Base-by-base conservation (phyloP, 257 asterid species). In the Paraleonurus japonicus region DNA sequence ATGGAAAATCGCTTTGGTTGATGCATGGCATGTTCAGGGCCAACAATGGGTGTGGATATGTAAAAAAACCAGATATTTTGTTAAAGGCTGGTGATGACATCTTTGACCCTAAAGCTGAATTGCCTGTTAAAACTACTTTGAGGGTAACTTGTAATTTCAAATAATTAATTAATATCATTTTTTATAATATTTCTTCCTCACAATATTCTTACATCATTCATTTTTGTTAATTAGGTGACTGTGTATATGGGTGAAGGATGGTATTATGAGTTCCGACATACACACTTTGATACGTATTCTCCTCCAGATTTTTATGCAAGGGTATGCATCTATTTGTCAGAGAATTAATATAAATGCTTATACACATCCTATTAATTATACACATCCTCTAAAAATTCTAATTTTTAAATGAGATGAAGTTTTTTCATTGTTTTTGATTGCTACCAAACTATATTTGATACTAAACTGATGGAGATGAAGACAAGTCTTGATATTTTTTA, bases 171-270 rank as follows among this genome's bases (percentile, higher is more conserved):
- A n/a, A n/a, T n/a, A n/a, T n/a, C n/a, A n/a, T 30, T 30, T 30
- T 6, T 30, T 30, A 30, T 30, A 30, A 30, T 30, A 30, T 51
- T 16, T 7, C 27, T 19, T 17, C 1, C 4, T 16, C 7, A 5
- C 1, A 17, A 16, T 16, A 48, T 48, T 10, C 16, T 22, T 54
- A 8, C 61, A 22, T 55, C 9, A 8, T 24, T 10, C 10, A 55
- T 22, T 22, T 54, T 0, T 10, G 30, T 20, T 11, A 22, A 51
- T 57, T 76, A 83, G 87, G 88, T 80, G 68, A 83, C 79, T 16
- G 63, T 83, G 32, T 80, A 78, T 33, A 83, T 83, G 87, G 87
- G 87, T 32, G 83, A 83, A 75, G 87, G 87, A 73, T 83, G 87
- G 87, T 74, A 78, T 60, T 68, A 80, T 65, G 87, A 83, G 65